phyloP scores from a whole-genome alignment of 176 grass and related monocot genomes.

The Ananas comosus region DNA sequence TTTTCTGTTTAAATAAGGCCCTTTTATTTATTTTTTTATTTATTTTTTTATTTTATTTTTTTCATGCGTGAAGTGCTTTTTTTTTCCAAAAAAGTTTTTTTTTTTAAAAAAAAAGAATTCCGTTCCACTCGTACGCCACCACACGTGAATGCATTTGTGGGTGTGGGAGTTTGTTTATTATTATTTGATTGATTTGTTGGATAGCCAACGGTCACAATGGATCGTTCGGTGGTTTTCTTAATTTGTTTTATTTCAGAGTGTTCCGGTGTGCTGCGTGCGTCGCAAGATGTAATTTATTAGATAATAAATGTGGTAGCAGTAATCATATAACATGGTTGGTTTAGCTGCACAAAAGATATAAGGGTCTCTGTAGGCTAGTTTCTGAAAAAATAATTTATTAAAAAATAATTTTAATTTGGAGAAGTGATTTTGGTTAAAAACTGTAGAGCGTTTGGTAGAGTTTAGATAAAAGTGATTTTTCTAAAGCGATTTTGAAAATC shows the following conservation, averaged over 20 bases:
- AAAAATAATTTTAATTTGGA: too few relatives aligned
- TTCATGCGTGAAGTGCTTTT: too few relatives aligned
- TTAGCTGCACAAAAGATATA: not conserved
- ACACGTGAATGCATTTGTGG: constrained; percentile 35
- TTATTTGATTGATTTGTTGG: constrained; percentile 1
- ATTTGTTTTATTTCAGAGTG: not conserved
- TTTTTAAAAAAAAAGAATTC: not conserved
- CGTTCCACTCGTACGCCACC: constrained; percentile 11
- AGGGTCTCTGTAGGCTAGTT: too few relatives aligned
- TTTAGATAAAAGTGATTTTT: too few relatives aligned
- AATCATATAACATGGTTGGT: not conserved
- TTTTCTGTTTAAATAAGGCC: not conserved
- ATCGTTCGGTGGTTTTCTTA: not conserved
- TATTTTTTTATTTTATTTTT: not conserved
- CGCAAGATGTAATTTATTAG: not conserved
- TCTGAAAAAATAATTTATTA: too few relatives aligned
- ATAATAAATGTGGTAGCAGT: not conserved
- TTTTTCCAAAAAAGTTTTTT: too few relatives aligned
- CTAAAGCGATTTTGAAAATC: too few relatives aligned
- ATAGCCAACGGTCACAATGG: constrained; percentile 22
- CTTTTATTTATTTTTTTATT: not conserved
- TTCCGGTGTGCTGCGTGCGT: not conserved
- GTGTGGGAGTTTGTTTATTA: not conserved
- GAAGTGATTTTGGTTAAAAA: too few relatives aligned
- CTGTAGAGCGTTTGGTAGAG: too few relatives aligned